Percentiles rank a stretch among this genome's conserved stretches.
These are phyloP conservation scores for Abelmoschus esculentus DNA, from an alignment of 345 rosid genomes.

Conservation along the genomic window DNA sequence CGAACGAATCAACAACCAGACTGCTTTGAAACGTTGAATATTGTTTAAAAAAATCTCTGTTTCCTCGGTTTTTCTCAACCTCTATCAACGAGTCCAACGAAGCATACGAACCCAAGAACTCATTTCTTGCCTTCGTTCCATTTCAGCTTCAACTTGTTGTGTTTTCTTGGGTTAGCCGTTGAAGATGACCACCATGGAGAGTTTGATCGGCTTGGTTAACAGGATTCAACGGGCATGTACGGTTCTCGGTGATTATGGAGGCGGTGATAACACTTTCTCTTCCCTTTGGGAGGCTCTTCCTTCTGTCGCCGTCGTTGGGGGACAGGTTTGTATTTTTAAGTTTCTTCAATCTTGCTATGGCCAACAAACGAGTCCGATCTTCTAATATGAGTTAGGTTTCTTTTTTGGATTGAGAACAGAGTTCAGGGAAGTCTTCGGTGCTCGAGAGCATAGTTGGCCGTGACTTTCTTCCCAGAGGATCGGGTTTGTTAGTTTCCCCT, in stretches of 20 bases:
- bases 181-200: conserved; percentile 41
- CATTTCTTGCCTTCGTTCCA: neutral
- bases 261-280: conserved; percentile 32
- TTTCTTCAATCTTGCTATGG: neutral
- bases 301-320: conserved; percentile 58
- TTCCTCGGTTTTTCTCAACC: neutral
- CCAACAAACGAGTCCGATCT: neutral
- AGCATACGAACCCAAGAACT: neutral
- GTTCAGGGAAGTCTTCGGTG: conserved; percentile 66
- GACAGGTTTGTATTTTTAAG: conserved; percentile 33
- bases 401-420: conserved; percentile 23
- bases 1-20: neutral
- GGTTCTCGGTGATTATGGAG: conserved; percentile 50
- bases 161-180: neutral
- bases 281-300: conserved; percentile 77
- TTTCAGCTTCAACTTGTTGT: neutral
- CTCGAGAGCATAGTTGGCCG: conserved; percentile 66
- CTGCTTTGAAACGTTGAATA: neutral
- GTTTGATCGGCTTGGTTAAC: conserved; percentile 49
- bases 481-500: conserved; percentile 25
- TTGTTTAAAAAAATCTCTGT: neutral
- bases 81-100: neutral
- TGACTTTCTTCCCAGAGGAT: conserved; percentile 65
- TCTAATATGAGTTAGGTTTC: neutral
- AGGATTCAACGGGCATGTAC: conserved; percentile 58